phyloP scores from a whole-genome alignment of 2,329 filamentous ascomycete species.

The Cercospora sesami region DNA sequence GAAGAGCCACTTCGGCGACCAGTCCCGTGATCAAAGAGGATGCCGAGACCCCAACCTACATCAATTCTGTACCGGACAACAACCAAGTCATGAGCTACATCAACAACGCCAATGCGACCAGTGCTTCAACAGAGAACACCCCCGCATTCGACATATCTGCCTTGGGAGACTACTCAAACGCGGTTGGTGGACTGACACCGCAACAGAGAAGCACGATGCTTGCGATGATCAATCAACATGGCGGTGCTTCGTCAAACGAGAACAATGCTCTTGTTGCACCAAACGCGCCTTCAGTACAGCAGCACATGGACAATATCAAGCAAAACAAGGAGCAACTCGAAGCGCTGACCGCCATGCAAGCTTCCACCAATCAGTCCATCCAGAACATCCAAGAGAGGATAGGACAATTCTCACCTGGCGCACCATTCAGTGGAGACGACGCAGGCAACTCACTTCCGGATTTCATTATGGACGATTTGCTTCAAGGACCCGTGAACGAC shows the following conservation, averaged over 20 bases:
- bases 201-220: slow-evolving; percentile 52
- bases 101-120: slow-evolving; percentile 46
- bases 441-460: slow-evolving; percentile 13
- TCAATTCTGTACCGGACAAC: slow-evolving; percentile 42
- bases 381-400: slow-evolving; percentile 64
- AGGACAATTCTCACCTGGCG: slow-evolving; percentile 15
- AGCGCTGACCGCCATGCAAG: slow-evolving; percentile 72
- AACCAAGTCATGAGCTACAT: slow-evolving; percentile 55
- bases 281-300: slow-evolving; percentile 55
- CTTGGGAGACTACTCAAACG: slow-evolving; percentile 50
- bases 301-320: slow-evolving; percentile 60
- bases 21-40: slow-evolving; percentile 46
- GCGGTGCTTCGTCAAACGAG: slow-evolving; percentile 41
- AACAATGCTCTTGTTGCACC: slow-evolving; percentile 62
- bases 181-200: slow-evolving; percentile 48
- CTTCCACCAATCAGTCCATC: slow-evolving; percentile 9
- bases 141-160: slow-evolving; percentile 50
- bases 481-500: not conserved
- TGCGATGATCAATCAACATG: slow-evolving; percentile 48
- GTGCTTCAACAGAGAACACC: slow-evolving; percentile 38
- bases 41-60: slow-evolving; percentile 40
- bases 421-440: slow-evolving; percentile 12
- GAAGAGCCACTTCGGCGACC: slow-evolving; percentile 18
- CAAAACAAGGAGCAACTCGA: slow-evolving; percentile 75
- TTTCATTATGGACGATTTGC: slow-evolving; percentile 13